A percentile compares a stretch with the other conserved stretches of the same genome.
Evolutionary conservation across 768 basidiomycete genomes (phyloP).

Genomic region (Suillus cothurnatus): DNA sequence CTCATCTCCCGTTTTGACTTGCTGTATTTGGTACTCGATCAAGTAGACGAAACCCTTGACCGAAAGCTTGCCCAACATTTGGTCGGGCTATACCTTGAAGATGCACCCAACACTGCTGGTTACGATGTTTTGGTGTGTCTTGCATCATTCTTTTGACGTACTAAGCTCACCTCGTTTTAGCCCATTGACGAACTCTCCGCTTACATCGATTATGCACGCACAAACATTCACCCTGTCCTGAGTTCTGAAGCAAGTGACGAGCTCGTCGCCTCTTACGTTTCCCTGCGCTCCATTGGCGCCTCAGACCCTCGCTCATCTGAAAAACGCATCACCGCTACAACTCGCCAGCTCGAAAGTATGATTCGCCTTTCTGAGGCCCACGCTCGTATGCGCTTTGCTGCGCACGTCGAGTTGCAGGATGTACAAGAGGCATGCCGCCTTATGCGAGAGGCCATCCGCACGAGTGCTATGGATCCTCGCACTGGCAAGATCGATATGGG

Average conservation of each 20-base stretch:
- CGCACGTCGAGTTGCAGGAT: conserved; percentile 83
- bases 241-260: conserved; percentile 84
- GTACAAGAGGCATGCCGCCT: conserved; percentile 92
- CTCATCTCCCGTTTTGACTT: conserved; percentile 98
- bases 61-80: conserved; percentile 89
- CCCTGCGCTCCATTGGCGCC: conserved; percentile 87
- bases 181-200: conserved; percentile 89
- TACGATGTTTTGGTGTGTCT: conserved; percentile 75
- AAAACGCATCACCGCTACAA: conserved; percentile 97
- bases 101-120: conserved; percentile 66
- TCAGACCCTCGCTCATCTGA: conserved; percentile 85
- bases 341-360: conserved; percentile 95
- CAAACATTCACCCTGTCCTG: conserved; percentile 82
- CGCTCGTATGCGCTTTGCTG: conserved; percentile 92
- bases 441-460: conserved; percentile 95
- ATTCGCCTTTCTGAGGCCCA: conserved; percentile 96
- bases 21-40: conserved; percentile 93
- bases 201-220: conserved; percentile 92
- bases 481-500: conserved; percentile 99
- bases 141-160: not conserved
- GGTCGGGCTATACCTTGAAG: conserved; percentile 92
- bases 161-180: conserved; percentile 41
- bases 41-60: conserved; percentile 88
- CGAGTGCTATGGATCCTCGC: conserved; percentile 92
- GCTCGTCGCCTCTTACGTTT: conserved; percentile 88